Base-by-base conservation (phyloP, 1,284 basidiomycete species). In the Ceratobasidium papillatum region DNA sequence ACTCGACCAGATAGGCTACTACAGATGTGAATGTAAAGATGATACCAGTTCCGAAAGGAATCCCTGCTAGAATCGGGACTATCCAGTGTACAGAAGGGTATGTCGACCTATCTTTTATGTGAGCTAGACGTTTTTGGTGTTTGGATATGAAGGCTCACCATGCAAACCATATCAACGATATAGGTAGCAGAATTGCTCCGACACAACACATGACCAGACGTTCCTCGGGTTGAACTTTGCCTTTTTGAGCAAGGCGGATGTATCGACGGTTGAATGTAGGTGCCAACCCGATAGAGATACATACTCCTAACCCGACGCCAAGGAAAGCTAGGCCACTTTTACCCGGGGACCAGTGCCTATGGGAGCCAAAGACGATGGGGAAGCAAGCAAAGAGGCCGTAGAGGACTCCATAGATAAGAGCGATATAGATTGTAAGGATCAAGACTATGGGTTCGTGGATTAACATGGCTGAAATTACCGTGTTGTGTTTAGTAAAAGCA, bases 361-460 rank as follows among this genome's bases (percentile, higher is more conserved):
- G 86, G 27, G 86, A 81, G 78, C 88, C 84, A 80, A 91, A 92
- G 9, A 91, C 87, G 75, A 91, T 88, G 0, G 89, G 87, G 79
- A 85, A 89, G 1, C 85, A 87, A 14, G 88, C 86, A 80, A 90
- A 88, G 75, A 88, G 82, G 14, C 86, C 85, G 78, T 89, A 89
- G 0, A 89, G 82, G 12, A 85, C 87, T 27, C 87, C 87, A 78
- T 92, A 92, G 8, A 90, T 85, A 71, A 91, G 87, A 1, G 89
- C 86, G 65, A 89, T 86, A 82, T 92, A 94, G 54, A 93, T 81
- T 0, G 90, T 86, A 25, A 92, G 83, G 32, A 88, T 83, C 8
- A 90, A 81, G 0, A 92, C 90, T 78, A 93, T 93, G 22, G 89
- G 87, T 80, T 93, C 91, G 14, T 85, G 87, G 76, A 87, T 82